Conservation (phyloP, 73 alveolate species). For the Blepharisma japonicum region DNA sequence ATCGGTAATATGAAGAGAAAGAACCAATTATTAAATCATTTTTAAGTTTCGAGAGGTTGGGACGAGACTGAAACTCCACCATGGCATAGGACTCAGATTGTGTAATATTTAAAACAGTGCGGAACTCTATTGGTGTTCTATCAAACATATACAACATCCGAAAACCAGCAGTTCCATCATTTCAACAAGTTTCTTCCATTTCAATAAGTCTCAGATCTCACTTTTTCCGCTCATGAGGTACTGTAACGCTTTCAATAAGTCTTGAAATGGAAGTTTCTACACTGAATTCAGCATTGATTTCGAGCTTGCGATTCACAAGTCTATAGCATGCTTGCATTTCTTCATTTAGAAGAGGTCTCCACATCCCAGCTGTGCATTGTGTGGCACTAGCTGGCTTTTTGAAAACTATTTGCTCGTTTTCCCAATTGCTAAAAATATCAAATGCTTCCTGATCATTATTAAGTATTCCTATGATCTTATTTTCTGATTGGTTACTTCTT, state of each 20-base stretch:
- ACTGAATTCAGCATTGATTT: neutral
- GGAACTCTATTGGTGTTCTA: neutral
- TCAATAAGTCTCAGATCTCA: neutral
- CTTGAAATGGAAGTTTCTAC: neutral
- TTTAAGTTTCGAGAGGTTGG: neutral
- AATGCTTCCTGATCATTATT: too few relatives aligned
- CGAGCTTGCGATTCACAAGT: neutral
- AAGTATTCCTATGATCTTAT: too few relatives aligned
- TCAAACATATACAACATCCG: neutral
- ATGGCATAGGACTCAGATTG: neutral
- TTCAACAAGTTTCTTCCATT: neutral
- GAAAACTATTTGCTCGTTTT: too few relatives aligned
- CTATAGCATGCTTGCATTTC: neutral
- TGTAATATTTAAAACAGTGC: neutral
- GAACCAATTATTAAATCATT: neutral
- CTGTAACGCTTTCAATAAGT: neutral
- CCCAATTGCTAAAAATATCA: too few relatives aligned
- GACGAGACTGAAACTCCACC: neutral
- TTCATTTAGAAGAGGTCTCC: neutral
- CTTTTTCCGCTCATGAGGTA: neutral
- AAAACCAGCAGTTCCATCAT: neutral
- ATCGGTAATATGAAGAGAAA: neutral
- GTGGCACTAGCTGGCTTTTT: too few relatives aligned
- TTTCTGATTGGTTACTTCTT: neutral
- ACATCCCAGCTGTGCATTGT: too few relatives aligned